Conservation (phyloP, 2,329 filamentous ascomycete genomes). For the Penicillium sp. region DNA sequence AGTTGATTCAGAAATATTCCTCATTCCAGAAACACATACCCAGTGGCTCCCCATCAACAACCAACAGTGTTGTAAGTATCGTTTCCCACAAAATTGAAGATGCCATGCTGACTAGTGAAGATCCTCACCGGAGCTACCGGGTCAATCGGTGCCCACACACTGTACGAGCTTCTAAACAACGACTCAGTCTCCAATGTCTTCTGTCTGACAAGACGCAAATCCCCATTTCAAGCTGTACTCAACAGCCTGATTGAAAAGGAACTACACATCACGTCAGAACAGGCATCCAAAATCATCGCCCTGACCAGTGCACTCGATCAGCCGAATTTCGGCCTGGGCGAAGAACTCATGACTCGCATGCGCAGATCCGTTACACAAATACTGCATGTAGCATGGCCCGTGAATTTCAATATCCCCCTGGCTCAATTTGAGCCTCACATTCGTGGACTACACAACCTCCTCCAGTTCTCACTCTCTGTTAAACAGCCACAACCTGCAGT, state of each 20-base stretch:
- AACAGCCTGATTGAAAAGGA: conserved; percentile 20
- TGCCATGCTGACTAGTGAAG: conserved; percentile 8
- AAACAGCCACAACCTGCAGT: conserved; percentile 30
- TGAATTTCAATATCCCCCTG: conserved; percentile 56
- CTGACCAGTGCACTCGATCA: conserved; percentile 43
- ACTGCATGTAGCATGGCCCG: conserved; percentile 57
- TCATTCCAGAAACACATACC: conserved; percentile 36
- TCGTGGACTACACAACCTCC: conserved; percentile 45
- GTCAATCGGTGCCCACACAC: conserved; percentile 44
- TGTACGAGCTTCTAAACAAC: conserved; percentile 40
- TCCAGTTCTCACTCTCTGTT: conserved; percentile 46
- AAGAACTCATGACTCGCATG: conserved; percentile 39
- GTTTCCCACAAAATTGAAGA: not conserved
- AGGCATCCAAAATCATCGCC: conserved; percentile 40
- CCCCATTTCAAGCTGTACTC: conserved; percentile 24
- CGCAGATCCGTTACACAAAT: conserved; percentile 45
- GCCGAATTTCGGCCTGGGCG: conserved; percentile 42
- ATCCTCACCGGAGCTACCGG: conserved; percentile 48
- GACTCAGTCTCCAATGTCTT: conserved; percentile 36
- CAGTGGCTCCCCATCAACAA: conserved; percentile 17
- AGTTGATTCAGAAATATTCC: conserved; percentile 50
- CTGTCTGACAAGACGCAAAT: conserved; percentile 37
- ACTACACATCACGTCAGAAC: conserved; percentile 22
- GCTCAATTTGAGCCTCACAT: conserved; percentile 51
- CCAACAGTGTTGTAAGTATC: conserved; percentile 25